These are phyloP conservation scores for Westerdykella sp. DNA, from an alignment of 2,329 filamentous ascomycete species.

Conservation along the genomic window DNA sequence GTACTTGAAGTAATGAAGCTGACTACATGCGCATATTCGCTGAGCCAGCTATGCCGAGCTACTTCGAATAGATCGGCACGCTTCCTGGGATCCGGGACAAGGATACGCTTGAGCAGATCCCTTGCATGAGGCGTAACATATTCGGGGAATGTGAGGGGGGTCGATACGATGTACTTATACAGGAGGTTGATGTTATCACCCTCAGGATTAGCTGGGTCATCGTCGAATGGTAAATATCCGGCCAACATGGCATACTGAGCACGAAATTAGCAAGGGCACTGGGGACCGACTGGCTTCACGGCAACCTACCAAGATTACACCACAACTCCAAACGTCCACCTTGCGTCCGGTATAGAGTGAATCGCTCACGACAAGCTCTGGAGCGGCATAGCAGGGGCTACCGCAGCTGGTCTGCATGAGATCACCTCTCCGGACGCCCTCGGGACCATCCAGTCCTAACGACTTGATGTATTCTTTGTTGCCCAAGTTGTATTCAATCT, in stretches of 20 bases:
- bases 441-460: slow-evolving; percentile 74
- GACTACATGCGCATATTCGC: slow-evolving; percentile 93
- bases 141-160: slow-evolving; percentile 94
- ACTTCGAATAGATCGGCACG: slow-evolving; percentile 96
- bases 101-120: slow-evolving; percentile 83
- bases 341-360: slow-evolving; percentile 95
- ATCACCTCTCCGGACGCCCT: slow-evolving; percentile 78
- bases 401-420: slow-evolving; percentile 99
- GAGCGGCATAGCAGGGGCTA: slow-evolving; percentile 94
- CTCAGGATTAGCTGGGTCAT: slow-evolving; percentile 95
- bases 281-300: neutral
- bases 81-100: slow-evolving; percentile 91
- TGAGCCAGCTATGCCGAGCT: slow-evolving; percentile 94
- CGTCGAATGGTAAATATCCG: slow-evolving; percentile 94
- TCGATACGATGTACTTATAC: slow-evolving; percentile 99
- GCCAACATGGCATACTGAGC: slow-evolving; percentile 94
- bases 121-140: slow-evolving; percentile 96
- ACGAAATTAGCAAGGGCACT: slow-evolving; percentile 7
- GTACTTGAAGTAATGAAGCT: slow-evolving; percentile 96
- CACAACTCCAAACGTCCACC: slow-evolving; percentile 98
- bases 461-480: slow-evolving; percentile 86
- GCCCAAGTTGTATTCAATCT: slow-evolving; percentile 79
- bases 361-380: slow-evolving; percentile 94
- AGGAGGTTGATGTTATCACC: slow-evolving; percentile 98
- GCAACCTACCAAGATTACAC: slow-evolving; percentile 82